Evolutionary conservation across 1,284 basidiomycete species (phyloP).

Genomic region (Rhodotorula sp.): DNA sequence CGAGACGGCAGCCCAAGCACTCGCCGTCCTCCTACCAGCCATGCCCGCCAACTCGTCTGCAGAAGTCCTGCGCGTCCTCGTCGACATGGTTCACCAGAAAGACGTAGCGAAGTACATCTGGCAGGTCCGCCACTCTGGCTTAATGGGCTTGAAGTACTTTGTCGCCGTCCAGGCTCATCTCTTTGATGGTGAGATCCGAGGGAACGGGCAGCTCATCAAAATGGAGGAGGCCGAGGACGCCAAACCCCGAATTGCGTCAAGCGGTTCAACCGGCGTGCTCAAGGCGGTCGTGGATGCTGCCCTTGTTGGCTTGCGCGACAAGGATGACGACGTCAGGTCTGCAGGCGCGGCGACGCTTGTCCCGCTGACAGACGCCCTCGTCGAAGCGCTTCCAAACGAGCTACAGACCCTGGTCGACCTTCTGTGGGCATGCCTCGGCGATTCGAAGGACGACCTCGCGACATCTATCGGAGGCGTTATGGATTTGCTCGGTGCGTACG

Average conservation of each 20-base stretch:
- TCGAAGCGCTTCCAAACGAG: slow-evolving; percentile 63
- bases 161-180: slow-evolving; percentile 87
- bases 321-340: slow-evolving; percentile 93
- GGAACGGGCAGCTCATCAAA: slow-evolving; percentile 40
- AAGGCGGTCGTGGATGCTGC: slow-evolving; percentile 79
- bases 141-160: slow-evolving; percentile 96
- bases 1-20: slow-evolving; percentile 91
- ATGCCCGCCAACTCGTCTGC: slow-evolving; percentile 74
- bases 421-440: slow-evolving; percentile 84
- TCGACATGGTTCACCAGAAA: slow-evolving; percentile 91
- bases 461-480: slow-evolving; percentile 96
- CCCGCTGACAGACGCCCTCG: slow-evolving; percentile 78
- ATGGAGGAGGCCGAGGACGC: slow-evolving; percentile 34
- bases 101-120: slow-evolving; percentile 70
- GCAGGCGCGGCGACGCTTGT: slow-evolving; percentile 90
- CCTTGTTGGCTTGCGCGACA: slow-evolving; percentile 80
- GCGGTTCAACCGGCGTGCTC: slow-evolving; percentile 53
- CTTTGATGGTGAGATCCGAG: slow-evolving; percentile 52
- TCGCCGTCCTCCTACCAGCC: slow-evolving; percentile 82
- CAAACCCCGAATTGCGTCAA: slow-evolving; percentile 6
- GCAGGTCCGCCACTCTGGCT: slow-evolving; percentile 95
- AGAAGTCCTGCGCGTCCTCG: slow-evolving; percentile 76
- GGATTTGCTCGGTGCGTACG: slow-evolving; percentile 76
- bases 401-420: slow-evolving; percentile 71
- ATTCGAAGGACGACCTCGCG: slow-evolving; percentile 95